phyloP scores from a whole-genome alignment of 2,329 filamentous ascomycete species.

The Hymenoscyphus salicellus region DNA sequence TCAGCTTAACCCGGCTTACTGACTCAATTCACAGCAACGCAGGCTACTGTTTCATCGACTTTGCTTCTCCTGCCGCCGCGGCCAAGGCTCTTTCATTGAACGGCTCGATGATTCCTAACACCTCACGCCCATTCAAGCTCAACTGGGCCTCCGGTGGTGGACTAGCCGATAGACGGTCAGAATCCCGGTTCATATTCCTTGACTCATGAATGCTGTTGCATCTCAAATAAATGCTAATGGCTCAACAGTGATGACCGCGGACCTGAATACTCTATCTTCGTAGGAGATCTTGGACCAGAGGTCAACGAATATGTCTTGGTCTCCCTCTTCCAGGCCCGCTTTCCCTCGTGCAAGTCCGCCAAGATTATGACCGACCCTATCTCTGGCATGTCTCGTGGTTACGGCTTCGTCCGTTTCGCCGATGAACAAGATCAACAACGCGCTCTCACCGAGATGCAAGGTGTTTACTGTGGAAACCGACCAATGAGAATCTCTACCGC shows the following conservation, averaged over 20 bases:
- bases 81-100: slow-evolving; percentile 89
- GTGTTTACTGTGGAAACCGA: slow-evolving; percentile 96
- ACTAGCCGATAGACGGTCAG: slow-evolving; percentile 85
- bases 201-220: slow-evolving; percentile 15
- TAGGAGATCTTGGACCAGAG: slow-evolving; percentile 94
- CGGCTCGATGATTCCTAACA: slow-evolving; percentile 87
- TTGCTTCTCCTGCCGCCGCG: slow-evolving; percentile 76
- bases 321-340: slow-evolving; percentile 93
- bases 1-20: slow-evolving; percentile 11
- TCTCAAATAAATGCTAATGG: slow-evolving; percentile 19
- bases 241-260: slow-evolving; percentile 80
- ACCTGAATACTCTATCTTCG: slow-evolving; percentile 95
- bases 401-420: slow-evolving; percentile 96
- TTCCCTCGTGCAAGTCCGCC: slow-evolving; percentile 95
- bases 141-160: slow-evolving; percentile 99
- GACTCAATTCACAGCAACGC: slow-evolving; percentile 64
- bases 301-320: slow-evolving; percentile 98
- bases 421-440: slow-evolving; percentile 95
- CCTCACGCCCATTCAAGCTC: slow-evolving; percentile 91
- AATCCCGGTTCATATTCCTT: slow-evolving; percentile 34
- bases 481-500: slow-evolving; percentile 98
- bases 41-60: slow-evolving; percentile 98
- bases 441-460: slow-evolving; percentile 96
- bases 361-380: slow-evolving; percentile 99
- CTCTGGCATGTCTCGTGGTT: slow-evolving; percentile 94